Conservation (phyloP, 345 rosid genomes). For the Acer saccharum region DNA sequence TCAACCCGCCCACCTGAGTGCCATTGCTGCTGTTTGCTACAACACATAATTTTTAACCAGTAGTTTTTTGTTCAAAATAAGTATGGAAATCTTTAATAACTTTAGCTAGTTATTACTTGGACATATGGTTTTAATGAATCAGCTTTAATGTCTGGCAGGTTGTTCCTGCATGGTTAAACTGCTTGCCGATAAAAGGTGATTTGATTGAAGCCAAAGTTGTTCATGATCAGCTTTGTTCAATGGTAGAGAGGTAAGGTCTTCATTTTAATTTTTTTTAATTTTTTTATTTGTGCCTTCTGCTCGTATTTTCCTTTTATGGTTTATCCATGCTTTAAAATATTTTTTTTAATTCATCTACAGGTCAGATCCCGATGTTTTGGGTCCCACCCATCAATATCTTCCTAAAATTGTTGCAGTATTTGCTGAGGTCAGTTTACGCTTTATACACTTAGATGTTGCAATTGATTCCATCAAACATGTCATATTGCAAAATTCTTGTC, state of each 20-base stretch:
- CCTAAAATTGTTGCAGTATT: constrained; percentile 87
- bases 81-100: background rate
- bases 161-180: constrained; percentile 97
- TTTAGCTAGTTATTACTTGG: background rate
- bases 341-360: constrained; percentile 40
- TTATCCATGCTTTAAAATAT: background rate
- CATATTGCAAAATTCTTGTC: background rate
- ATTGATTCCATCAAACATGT: background rate
- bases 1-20: background rate
- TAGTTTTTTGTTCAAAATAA: background rate
- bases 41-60: background rate
- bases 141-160: constrained; percentile 47
- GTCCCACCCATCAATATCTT: constrained; percentile 84
- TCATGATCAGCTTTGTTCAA: constrained; percentile 91
- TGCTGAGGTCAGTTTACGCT: constrained; percentile 73
- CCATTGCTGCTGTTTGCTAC: background rate
- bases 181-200: constrained; percentile 92
- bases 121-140: background rate
- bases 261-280: background rate
- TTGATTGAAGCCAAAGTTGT: constrained; percentile 96
- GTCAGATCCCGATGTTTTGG: constrained; percentile 84
- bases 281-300: background rate
- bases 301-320: background rate
- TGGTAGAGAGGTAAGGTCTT: constrained; percentile 84
- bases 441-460: background rate